Conservation (phyloP, 2,329 filamentous ascomycete species). For the Aureobasidium zeae region DNA sequence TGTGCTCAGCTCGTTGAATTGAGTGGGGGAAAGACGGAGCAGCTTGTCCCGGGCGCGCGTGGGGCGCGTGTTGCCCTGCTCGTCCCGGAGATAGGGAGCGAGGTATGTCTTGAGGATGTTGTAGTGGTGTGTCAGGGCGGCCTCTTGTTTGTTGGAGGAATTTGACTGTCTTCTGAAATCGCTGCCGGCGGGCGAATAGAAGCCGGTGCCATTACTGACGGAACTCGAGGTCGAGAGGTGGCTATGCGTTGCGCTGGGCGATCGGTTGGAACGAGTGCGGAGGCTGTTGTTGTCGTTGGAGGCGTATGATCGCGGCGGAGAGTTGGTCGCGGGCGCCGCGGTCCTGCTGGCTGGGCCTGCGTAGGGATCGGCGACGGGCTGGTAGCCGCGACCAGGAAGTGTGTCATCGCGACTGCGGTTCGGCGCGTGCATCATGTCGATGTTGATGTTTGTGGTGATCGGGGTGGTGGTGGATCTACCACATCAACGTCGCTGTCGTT, state of each 20-base stretch:
- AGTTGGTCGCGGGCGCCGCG: conserved; percentile 24
- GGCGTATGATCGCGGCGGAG: conserved; percentile 30
- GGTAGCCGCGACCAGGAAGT: conserved; percentile 38
- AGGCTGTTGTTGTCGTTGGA: conserved; percentile 28
- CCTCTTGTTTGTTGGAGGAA: conserved; percentile 39
- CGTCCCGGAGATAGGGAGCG: conserved; percentile 60
- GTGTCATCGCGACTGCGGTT: conserved; percentile 8
- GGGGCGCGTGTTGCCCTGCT: conserved; percentile 62
- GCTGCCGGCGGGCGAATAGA: conserved; percentile 47
- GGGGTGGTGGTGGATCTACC: no score
- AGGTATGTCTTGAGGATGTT: conserved; percentile 68
- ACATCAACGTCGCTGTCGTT: no score
- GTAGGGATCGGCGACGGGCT: conserved; percentile 31
- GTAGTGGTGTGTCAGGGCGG: conserved; percentile 72
- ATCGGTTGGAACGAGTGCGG: conserved; percentile 15
- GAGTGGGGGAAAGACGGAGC: conserved; percentile 75
- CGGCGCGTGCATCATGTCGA: conserved; percentile 10
- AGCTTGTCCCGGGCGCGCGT: conserved; percentile 94
- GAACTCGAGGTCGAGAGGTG: conserved; percentile 82
- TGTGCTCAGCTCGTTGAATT: conserved; percentile 95
- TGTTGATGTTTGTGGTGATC: background rate
- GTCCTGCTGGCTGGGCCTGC: conserved; percentile 16
- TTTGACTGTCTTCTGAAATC: conserved; percentile 26
- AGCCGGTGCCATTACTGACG: conserved; percentile 67
- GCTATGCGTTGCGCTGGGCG: conserved; percentile 29